phyloP scores from a whole-genome alignment of 164 flowering plant genomes.

The Vitis vinifera region DNA sequence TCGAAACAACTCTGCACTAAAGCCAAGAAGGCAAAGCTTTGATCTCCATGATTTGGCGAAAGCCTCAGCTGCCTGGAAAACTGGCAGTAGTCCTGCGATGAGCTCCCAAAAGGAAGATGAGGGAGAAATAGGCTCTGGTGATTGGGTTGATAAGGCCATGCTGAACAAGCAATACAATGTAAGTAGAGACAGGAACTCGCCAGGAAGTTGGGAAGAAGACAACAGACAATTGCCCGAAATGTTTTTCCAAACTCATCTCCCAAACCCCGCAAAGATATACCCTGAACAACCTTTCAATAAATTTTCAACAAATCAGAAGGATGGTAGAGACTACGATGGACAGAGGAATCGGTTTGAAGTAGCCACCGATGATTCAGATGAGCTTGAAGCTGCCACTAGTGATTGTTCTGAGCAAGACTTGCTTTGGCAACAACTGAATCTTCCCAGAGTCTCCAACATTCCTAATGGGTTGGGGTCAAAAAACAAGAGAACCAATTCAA shows the following conservation, averaged over 20 bases:
- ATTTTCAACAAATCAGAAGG: constrained; percentile 27
- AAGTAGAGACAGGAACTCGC: constrained; percentile 13
- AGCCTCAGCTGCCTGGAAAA: constrained; percentile 34
- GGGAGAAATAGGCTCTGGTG: constrained; percentile 28
- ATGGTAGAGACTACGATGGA: constrained; percentile 36
- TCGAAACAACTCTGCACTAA: constrained; percentile 11
- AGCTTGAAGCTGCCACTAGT: constrained; percentile 48
- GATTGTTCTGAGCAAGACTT: constrained; percentile 57
- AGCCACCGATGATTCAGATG: constrained; percentile 45
- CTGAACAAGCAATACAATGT: constrained; percentile 31
- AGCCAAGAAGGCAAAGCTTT: constrained; percentile 37
- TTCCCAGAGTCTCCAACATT: constrained; percentile 27
- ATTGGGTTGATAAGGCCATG: constrained; percentile 53
- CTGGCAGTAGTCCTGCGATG: constrained; percentile 13
- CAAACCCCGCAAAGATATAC: constrained; percentile 33
- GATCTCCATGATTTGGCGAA: constrained; percentile 35
- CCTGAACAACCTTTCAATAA: constrained; percentile 25
- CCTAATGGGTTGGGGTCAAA: constrained; percentile 35
- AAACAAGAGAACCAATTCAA: constrained; percentile 29
- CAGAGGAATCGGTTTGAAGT: constrained; percentile 24
- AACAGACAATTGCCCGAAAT: constrained; percentile 23
- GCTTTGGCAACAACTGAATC: constrained; percentile 31
- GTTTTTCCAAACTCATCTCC: constrained; percentile 22
- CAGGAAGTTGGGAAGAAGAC: constrained; percentile 27
- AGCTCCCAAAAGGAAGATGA: constrained; percentile 33